Conservation (phyloP, 768 basidiomycete genomes). For the Collybia nuda region DNA sequence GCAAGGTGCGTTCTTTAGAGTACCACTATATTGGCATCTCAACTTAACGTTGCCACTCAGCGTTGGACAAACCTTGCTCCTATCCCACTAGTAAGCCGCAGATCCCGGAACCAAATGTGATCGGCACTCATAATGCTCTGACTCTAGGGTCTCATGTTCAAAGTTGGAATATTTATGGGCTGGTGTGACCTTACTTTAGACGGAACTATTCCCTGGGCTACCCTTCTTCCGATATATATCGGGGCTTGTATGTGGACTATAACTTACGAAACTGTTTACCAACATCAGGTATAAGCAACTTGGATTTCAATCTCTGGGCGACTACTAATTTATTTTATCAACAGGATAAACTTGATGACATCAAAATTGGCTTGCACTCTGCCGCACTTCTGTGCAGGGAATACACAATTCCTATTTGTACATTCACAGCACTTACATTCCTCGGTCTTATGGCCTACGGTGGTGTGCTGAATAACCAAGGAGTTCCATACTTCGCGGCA, state of each 20-base stretch:
- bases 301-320: neutral
- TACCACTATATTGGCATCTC: neutral
- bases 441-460: conserved; percentile 41
- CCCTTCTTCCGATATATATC: conserved; percentile 22
- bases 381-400: conserved; percentile 55
- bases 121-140: neutral
- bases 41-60: conserved; percentile 6
- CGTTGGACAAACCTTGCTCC: conserved; percentile 29
- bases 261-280: conserved; percentile 31
- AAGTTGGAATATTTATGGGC: conserved; percentile 29
- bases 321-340: conserved; percentile 17
- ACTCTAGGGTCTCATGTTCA: conserved; percentile 29
- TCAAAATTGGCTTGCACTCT: conserved; percentile 55
- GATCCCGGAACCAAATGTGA: neutral
- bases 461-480: conserved; percentile 44
- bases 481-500: conserved; percentile 30
- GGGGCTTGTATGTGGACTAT: conserved; percentile 27
- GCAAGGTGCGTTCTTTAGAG: conserved; percentile 21
- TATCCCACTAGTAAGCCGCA: conserved; percentile 22
- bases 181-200: conserved; percentile 25
- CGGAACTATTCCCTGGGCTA: conserved; percentile 20
- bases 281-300: conserved; percentile 23
- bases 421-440: conserved; percentile 42
- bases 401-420: conserved; percentile 46
- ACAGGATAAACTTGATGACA: conserved; percentile 61